Base-by-base conservation (phyloP, 2,329 filamentous ascomycete genomes). In the Pseudofabraea citricarpa region DNA sequence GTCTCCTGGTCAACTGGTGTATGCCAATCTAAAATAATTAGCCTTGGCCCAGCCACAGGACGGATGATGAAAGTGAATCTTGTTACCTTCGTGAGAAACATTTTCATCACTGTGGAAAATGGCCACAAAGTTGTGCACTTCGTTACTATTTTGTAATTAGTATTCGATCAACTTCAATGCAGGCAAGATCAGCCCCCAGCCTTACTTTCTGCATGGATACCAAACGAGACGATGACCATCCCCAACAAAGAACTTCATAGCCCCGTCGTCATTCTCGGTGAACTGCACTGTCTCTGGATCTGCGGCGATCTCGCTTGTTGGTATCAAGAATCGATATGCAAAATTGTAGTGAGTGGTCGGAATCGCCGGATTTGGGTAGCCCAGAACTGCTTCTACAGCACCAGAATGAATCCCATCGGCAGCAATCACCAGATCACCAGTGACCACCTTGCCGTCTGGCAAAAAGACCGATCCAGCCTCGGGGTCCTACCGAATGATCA, bases 331-430 rank as follows among this genome's bases (percentile, higher is more conserved):
- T 6, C 63, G 56, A 48, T 63, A 65, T 21, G 56, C 63, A 41
- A 54, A 47, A 48, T 63, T 51, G 44, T 60, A 47, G 43, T 51
- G 19, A 42, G 52, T 39, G 31, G 44, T 41, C 37, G 27, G 39
- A 46, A 19, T 10, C n/a, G 40, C 36, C 5, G 16, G 24, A 16
- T 29, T 37, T 9, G 24, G 15, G 10, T 31, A 15, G 13, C 31
- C 36, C 5, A 44, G 27, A 9, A 35, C 18, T 18, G 8, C n/a
- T 35, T 51, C 46, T 9, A 47, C 45, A 31, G 45, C 50, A 18
- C 26, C 44, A 13, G 53, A 55, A 39, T 67, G 62, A 12, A 67
- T 55, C 4, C 64, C 65, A 49, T 67, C 64, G 3, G 64, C 64
- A 18, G 61, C 60, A 24, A 69, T 53, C 19, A 68, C 53, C 9